phyloP scores from a whole-genome alignment of 2,329 filamentous ascomycete genomes.

The Alternaria arborescens region DNA sequence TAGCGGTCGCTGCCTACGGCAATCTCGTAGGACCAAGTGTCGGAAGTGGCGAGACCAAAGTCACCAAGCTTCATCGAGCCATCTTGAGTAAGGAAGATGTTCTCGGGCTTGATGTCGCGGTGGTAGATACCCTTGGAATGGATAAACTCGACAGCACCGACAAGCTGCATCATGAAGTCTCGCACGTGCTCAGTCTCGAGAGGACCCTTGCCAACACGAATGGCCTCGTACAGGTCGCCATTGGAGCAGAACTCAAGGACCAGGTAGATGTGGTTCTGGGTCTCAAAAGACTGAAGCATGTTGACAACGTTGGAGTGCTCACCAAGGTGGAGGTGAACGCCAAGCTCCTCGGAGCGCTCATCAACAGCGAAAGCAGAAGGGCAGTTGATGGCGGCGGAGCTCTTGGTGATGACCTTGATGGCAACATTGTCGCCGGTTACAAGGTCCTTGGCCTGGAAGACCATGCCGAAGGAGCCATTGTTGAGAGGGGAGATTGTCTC shows the following conservation, averaged over 20 bases:
- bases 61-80: slow-evolving; percentile 96
- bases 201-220: slow-evolving; percentile 85
- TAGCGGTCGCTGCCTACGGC: slow-evolving; percentile 98
- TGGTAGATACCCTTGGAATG: slow-evolving; percentile 93
- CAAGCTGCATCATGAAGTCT: slow-evolving; percentile 94
- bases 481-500: slow-evolving; percentile 93
- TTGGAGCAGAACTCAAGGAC: slow-evolving; percentile 95
- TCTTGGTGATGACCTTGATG: slow-evolving; percentile 95
- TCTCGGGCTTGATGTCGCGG: slow-evolving; percentile 99
- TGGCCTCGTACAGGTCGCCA: slow-evolving; percentile 97
- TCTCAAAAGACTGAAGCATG: slow-evolving; percentile 89
- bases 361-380: slow-evolving; percentile 76
- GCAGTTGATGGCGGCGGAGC: slow-evolving; percentile 66
- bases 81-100: slow-evolving; percentile 90
- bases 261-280: slow-evolving; percentile 85
- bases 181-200: slow-evolving; percentile 96
- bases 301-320: slow-evolving; percentile 93
- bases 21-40: slow-evolving; percentile 89
- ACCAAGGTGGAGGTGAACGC: slow-evolving; percentile 80
- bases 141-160: slow-evolving; percentile 88
- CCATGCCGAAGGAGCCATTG: slow-evolving; percentile 98
- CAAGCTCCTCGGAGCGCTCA: slow-evolving; percentile 81
- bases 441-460: slow-evolving; percentile 88
- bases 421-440: slow-evolving; percentile 82
- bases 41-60: slow-evolving; percentile 90